Evolutionary conservation across 768 basidiomycete genomes (phyloP).

Genomic region (Termitomyces sp.): DNA sequence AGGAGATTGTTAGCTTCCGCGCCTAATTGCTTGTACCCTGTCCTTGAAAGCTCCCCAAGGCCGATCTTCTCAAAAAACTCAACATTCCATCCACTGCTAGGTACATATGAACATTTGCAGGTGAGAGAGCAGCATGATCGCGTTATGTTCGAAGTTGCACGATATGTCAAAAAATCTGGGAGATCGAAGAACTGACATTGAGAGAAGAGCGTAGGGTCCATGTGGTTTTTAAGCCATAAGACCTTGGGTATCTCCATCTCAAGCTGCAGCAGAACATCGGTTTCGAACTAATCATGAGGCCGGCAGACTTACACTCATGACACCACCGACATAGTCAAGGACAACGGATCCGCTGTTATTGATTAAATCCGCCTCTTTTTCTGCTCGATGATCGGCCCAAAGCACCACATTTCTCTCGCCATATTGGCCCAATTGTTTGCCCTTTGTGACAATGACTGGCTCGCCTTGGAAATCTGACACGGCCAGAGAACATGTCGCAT

Average conservation of each 20-base stretch:
- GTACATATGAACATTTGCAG: constrained; percentile 94
- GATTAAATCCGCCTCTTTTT: constrained; percentile 79
- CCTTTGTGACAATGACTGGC: constrained; percentile 72
- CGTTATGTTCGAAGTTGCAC: constrained; percentile 67
- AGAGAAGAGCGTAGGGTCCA: constrained; percentile 66
- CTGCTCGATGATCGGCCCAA: constrained; percentile 97
- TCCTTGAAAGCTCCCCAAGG: constrained; percentile 60
- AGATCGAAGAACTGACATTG: constrained; percentile 85
- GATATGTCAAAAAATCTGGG: constrained; percentile 95
- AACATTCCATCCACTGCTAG: constrained; percentile 81
- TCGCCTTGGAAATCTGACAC: constrained; percentile 72
- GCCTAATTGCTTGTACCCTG: constrained; percentile 73
- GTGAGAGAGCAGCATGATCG: constrained; percentile 92
- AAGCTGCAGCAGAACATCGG: constrained; percentile 41
- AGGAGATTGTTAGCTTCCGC: constrained; percentile 58
- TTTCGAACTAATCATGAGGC: background rate
- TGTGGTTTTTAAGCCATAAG: constrained; percentile 91
- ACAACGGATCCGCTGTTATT: constrained; percentile 82
- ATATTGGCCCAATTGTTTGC: constrained; percentile 50
- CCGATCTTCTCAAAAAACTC: constrained; percentile 88
- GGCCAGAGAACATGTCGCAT: constrained; percentile 95
- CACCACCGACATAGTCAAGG: constrained; percentile 92
- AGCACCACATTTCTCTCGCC: constrained; percentile 83
- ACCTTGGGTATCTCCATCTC: constrained; percentile 99
- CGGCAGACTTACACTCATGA: constrained; percentile 55